Percentiles rank a stretch among this genome's conserved stretches.
Evolutionary conservation across 441 rosid species (phyloP).

Genomic region (Melastoma candidum): DNA sequence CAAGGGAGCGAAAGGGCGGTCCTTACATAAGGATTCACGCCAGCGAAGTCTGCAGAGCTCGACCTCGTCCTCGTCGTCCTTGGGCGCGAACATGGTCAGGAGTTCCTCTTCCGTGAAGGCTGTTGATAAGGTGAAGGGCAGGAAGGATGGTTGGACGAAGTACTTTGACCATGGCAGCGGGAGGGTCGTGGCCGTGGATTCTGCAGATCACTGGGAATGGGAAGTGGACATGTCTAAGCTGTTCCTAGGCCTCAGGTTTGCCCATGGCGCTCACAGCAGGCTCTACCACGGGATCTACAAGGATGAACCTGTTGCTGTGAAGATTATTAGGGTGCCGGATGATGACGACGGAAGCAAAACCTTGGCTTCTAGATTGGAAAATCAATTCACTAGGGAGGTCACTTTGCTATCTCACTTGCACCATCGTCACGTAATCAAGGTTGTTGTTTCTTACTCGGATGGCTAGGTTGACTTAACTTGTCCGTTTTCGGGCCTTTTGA

Average conservation of each 20-base stretch:
- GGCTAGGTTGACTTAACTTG: too few relatives aligned
- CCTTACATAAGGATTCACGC: conserved; percentile 26
- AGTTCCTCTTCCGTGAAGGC: conserved; percentile 52
- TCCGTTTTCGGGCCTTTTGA: too few relatives aligned
- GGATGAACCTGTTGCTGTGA: conserved; percentile 92
- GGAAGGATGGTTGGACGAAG: conserved; percentile 81
- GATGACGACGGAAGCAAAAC: conserved; percentile 58
- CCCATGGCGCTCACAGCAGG: conserved; percentile 87
- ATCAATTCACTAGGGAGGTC: conserved; percentile 82
- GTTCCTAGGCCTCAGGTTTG: conserved; percentile 83
- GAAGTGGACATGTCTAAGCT: conserved; percentile 69
- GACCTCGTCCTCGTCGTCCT: conserved; percentile 3
- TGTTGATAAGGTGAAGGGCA: conserved; percentile 43
- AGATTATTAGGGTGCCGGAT: conserved; percentile 77
- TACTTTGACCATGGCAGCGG: conserved; percentile 77
- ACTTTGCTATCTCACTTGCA: conserved; percentile 61
- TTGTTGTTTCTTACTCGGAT: conserved; percentile 9
- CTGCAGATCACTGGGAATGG: conserved; percentile 47
- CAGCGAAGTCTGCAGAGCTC: conserved; percentile 31
- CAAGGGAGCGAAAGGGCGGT: conserved; percentile 31
- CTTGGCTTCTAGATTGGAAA: conserved; percentile 61
- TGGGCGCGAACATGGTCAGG: conserved; percentile 44
- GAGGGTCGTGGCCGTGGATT: conserved; percentile 65
- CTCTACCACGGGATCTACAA: conserved; percentile 86
- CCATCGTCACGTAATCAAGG: conserved; percentile 84